Percentiles rank a stretch among this genome's conserved stretches.
These are phyloP conservation scores for Alternaria rosae DNA, from an alignment of 2,329 filamentous ascomycete genomes.

Conservation along the genomic window DNA sequence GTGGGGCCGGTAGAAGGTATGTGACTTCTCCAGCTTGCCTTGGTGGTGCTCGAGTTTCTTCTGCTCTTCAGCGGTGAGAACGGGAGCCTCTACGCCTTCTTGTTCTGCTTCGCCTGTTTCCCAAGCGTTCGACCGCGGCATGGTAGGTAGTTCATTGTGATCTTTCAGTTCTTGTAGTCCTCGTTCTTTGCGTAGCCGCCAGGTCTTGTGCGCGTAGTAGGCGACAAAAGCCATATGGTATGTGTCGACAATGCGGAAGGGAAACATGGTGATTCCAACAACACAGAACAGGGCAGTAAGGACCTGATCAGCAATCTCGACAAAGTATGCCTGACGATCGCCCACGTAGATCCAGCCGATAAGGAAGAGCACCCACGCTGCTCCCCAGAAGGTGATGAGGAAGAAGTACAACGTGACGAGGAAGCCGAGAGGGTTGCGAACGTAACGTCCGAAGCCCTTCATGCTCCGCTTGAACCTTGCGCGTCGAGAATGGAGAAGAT, in stretches of 20 bases:
- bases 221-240: constrained; percentile 87
- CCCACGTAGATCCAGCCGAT: constrained; percentile 89
- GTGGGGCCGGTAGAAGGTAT: constrained; percentile 89
- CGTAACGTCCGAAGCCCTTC: constrained; percentile 82
- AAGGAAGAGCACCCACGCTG: constrained; percentile 86
- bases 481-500: constrained; percentile 82
- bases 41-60: constrained; percentile 76
- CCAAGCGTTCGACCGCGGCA: constrained; percentile 54
- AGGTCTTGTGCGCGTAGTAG: constrained; percentile 71
- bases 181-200: constrained; percentile 68
- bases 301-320: constrained; percentile 64
- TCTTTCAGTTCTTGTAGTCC: constrained; percentile 68
- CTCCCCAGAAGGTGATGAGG: constrained; percentile 83
- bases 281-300: constrained; percentile 70
- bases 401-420: constrained; percentile 86
- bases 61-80: constrained; percentile 71
- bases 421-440: constrained; percentile 75
- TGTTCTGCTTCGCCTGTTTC: constrained; percentile 44
- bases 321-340: constrained; percentile 68
- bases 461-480: constrained; percentile 79
- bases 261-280: constrained; percentile 67
- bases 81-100: constrained; percentile 57
- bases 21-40: constrained; percentile 78
- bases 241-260: constrained; percentile 80
- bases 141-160: constrained; percentile 70